phyloP scores from a whole-genome alignment of 257 asterid genomes.

The Solanum paucissectum region DNA sequence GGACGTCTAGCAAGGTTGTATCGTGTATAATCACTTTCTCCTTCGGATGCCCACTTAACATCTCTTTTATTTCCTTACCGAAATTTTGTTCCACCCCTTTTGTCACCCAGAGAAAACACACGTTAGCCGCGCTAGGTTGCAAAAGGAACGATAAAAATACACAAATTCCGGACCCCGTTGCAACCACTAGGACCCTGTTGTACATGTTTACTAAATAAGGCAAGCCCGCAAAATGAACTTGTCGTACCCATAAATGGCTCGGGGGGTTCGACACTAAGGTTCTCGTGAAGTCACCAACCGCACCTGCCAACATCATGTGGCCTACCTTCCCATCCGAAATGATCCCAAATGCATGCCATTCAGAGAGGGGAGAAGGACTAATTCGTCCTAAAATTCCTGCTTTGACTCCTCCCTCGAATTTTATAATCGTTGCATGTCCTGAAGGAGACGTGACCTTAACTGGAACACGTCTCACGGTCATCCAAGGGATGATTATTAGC shows the following conservation, averaged over 20 bases:
- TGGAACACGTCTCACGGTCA: constrained; percentile 37
- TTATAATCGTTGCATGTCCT: constrained; percentile 55
- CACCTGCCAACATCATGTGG: constrained; percentile 77
- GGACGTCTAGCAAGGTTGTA: constrained; percentile 51
- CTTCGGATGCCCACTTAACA: constrained; percentile 40
- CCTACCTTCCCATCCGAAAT: constrained; percentile 46
- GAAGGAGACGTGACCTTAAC: constrained; percentile 51
- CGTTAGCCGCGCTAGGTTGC: constrained; percentile 46
- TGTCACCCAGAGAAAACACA: constrained; percentile 59
- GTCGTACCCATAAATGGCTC: constrained; percentile 50
- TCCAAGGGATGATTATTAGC: constrained; percentile 47
- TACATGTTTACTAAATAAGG: constrained; percentile 66
- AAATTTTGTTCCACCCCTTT: constrained; percentile 55
- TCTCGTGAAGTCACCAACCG: constrained; percentile 65
- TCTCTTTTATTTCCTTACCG: constrained; percentile 38
- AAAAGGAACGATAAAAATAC: constrained; percentile 56
- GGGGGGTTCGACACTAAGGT: constrained; percentile 40
- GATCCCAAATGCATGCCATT: constrained; percentile 79
- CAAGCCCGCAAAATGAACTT: constrained; percentile 57
- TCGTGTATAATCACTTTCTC: constrained; percentile 53
- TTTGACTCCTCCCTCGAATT: constrained; percentile 51
- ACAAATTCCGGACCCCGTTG: constrained; percentile 66
- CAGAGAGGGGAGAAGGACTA: constrained; percentile 64
- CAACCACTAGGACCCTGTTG: constrained; percentile 42
- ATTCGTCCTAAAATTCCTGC: constrained; percentile 59